Conservation (phyloP, 2,329 filamentous ascomycete species). For the Monascus ruber region DNA sequence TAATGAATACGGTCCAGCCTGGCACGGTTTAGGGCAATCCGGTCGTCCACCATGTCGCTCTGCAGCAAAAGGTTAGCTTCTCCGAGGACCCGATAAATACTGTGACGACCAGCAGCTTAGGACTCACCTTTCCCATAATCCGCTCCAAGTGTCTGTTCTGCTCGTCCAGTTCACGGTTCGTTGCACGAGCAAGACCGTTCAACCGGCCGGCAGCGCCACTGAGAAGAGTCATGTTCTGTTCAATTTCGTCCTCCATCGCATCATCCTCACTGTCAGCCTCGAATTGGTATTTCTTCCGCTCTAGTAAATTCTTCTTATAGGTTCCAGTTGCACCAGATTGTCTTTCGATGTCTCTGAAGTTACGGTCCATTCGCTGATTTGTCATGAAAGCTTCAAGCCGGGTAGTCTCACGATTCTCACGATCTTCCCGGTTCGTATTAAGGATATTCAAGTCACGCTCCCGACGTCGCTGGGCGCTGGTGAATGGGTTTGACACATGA, state of each 20-base stretch:
- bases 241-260: conserved; percentile 60
- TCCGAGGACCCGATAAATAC: conserved; percentile 10
- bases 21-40: conserved; percentile 67
- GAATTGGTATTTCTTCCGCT: conserved; percentile 64
- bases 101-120: background rate
- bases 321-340: conserved; percentile 37
- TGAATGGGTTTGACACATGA: conserved; percentile 68
- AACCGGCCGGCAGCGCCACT: conserved; percentile 54
- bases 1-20: conserved; percentile 49
- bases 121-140: conserved; percentile 62
- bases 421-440: conserved; percentile 49
- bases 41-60: conserved; percentile 75
- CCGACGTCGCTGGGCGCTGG: conserved; percentile 51
- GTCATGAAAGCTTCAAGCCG: conserved; percentile 41
- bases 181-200: conserved; percentile 62
- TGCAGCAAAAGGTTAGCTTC: conserved; percentile 21
- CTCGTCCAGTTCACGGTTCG: conserved; percentile 60
- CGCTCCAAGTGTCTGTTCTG: conserved; percentile 70
- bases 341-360: conserved; percentile 53
- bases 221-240: conserved; percentile 51
- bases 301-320: conserved; percentile 43
- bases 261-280: conserved; percentile 64
- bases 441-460: conserved; percentile 59
- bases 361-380: conserved; percentile 51
- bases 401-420: conserved; percentile 46